These are phyloP conservation scores for Ceratobasidium theobromae DNA, from an alignment of 1,284 basidiomycete species.

Conservation along the genomic window DNA sequence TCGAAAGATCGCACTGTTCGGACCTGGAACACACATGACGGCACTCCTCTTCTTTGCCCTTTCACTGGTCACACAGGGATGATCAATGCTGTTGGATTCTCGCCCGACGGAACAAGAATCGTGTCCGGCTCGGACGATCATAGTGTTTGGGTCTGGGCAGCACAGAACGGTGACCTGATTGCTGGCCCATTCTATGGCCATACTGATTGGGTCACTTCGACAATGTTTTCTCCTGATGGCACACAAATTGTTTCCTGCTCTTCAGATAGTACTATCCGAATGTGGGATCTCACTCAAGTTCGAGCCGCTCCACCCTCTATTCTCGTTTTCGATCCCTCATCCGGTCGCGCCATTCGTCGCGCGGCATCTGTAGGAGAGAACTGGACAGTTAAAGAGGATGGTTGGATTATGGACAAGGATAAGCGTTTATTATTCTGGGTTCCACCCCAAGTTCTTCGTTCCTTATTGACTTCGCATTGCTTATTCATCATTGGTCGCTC, in stretches of 20 bases:
- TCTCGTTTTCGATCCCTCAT: too few relatives aligned
- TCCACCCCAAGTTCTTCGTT: too few relatives aligned
- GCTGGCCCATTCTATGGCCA: not conserved
- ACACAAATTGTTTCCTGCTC: not conserved
- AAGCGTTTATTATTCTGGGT: too few relatives aligned
- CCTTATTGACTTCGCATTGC: too few relatives aligned
- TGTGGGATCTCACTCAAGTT: too few relatives aligned
- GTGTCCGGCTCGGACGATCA: not conserved
- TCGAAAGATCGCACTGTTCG: not conserved
- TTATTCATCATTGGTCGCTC: too few relatives aligned
- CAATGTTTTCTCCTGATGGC: not conserved
- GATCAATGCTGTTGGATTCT: not conserved
- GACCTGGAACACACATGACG: not conserved
- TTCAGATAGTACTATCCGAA: not conserved
- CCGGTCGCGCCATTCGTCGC: too few relatives aligned
- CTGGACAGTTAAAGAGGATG: too few relatives aligned
- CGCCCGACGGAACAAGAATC: not conserved
- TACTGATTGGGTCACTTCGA: not conserved
- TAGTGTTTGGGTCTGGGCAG: not conserved
- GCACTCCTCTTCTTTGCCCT: not conserved
- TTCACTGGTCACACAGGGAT: not conserved
- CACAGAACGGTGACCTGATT: not conserved
- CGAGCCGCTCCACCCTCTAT: too few relatives aligned
- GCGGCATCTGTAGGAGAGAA: too few relatives aligned
- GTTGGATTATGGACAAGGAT: too few relatives aligned